Evolutionary conservation across 2,329 filamentous ascomycete species (phyloP), one percentile per base, ranked within the genome.

Genomic region (Apiospora phragmitis): DNA sequence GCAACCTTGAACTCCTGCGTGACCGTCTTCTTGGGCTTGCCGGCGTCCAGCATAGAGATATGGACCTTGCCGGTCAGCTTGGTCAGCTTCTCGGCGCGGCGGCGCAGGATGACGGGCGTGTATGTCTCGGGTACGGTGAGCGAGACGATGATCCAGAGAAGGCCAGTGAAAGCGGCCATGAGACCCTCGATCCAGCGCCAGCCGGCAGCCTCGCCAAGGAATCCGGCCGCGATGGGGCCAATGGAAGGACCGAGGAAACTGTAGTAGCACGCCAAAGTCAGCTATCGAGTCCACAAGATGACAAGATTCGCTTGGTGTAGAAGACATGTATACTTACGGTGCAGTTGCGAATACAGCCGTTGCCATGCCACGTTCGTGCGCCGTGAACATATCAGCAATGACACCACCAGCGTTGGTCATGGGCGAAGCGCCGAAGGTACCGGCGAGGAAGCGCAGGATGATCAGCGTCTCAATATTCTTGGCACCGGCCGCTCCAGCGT

Each of bases 181-280:
- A 93, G 81, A 2, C 90, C 90, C 80, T 90, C 86, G 29, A 93
- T 87, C 92, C 91, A 93, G 75, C 90, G 84, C 92, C 92, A 93
- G 21, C 90, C 91, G 18, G 85, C 86, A 2, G 85, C 83, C 78
- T 90, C 85, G 12, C 89, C 89, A 1, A 93, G 81, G 78, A 93
- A 94, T 2, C 91, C 91, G 72, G 90, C 90, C 8, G 88, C 86
- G 65, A 93, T 89, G 1, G 92, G 92, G 0, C 91, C 77, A 82
- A 88, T 69, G 81, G 83, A 87, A 0, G 91, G 90, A 1, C 91
- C 91, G 70, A 93, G 82, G 78, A 92, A 92, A 0, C 67, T 68
- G 24, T 11, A 21, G 91, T 91, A 9, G 90, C 9, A 38, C 32
- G 18, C 9, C 4, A 7, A 3, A 21, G 55, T 62, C 32, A 62